phyloP scores from a whole-genome alignment of 2,329 filamentous ascomycete genomes.

The Talaromyces sp. region DNA sequence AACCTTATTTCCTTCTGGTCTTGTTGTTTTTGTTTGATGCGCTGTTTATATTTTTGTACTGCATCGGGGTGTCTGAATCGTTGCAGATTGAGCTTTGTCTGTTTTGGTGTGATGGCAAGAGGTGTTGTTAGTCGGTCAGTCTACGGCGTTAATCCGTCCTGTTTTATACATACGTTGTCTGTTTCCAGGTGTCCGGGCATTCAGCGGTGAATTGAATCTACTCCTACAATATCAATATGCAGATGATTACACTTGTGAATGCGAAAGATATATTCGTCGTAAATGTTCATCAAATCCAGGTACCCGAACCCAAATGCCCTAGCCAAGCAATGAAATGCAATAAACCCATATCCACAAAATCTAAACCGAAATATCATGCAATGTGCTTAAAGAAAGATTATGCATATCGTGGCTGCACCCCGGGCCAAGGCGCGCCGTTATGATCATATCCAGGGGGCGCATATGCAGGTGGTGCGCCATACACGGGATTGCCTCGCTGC shows the following conservation, averaged over 20 bases:
- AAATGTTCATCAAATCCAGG: neutral
- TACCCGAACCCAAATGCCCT: neutral
- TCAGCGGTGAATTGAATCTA: neutral
- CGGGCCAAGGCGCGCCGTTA: neutral
- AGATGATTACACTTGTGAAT: neutral
- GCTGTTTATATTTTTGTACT: neutral
- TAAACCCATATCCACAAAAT: neutral
- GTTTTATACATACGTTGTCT: neutral
- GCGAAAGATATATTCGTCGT: neutral
- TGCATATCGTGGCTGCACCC: slow-evolving; percentile 17
- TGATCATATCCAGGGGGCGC: slow-evolving; percentile 6
- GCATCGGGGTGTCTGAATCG: slow-evolving; percentile 4
- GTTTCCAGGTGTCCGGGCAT: neutral
- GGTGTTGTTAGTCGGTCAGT: neutral
- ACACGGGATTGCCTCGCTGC: slow-evolving; percentile 7
- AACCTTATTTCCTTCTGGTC: neutral
- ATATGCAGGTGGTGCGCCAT: slow-evolving; percentile 14
- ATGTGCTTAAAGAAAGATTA: neutral
- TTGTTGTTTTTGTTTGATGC: neutral
- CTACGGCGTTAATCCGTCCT: slow-evolving; percentile 2
- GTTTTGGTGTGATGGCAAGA: neutral
- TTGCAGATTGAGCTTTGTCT: neutral
- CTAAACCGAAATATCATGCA: neutral
- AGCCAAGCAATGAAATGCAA: neutral
- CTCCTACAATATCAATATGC: neutral